phyloP scores from a whole-genome alignment of 768 basidiomycete species.

The Chalciporus chontae region DNA sequence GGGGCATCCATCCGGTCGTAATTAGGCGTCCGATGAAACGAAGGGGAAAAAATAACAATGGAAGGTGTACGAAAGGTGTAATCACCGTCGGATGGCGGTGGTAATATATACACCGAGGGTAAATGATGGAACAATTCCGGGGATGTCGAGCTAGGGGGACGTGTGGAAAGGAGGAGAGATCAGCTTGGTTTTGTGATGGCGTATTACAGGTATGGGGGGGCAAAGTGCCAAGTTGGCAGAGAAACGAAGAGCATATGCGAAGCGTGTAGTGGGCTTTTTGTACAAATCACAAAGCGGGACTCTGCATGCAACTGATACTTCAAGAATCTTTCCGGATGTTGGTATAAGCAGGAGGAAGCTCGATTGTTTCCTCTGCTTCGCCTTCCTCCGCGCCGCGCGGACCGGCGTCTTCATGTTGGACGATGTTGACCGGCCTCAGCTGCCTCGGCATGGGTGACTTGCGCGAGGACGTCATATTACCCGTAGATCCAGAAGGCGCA shows the following conservation, averaged over 20 bases:
- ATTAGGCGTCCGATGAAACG: slow-evolving; percentile 4
- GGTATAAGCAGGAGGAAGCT: slow-evolving; percentile 82
- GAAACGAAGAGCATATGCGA: background rate
- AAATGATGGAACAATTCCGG: background rate
- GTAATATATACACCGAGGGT: slow-evolving; percentile 2
- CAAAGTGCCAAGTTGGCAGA: background rate
- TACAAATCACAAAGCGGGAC: background rate
- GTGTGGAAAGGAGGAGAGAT: background rate
- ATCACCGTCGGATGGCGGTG: background rate
- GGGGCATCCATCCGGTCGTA: slow-evolving; percentile 7
- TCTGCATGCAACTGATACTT: background rate
- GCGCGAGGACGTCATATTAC: slow-evolving; percentile 25
- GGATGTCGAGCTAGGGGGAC: background rate
- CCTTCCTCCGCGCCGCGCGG: slow-evolving; percentile 27
- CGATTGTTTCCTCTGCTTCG: slow-evolving; percentile 63
- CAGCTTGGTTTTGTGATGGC: background rate
- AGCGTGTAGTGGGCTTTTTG: background rate
- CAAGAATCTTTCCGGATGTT: slow-evolving; percentile 38
- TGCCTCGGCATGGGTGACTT: slow-evolving; percentile 42
- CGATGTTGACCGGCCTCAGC: slow-evolving; percentile 71
- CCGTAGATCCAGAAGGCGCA: slow-evolving; percentile 19
- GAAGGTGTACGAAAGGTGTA: background rate
- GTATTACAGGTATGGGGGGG: slow-evolving; percentile 4
- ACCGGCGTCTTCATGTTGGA: slow-evolving; percentile 85
- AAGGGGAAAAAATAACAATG: slow-evolving; percentile 1